Conservation (phyloP, 768 basidiomycete species). For the Naganishia onofrii region DNA sequence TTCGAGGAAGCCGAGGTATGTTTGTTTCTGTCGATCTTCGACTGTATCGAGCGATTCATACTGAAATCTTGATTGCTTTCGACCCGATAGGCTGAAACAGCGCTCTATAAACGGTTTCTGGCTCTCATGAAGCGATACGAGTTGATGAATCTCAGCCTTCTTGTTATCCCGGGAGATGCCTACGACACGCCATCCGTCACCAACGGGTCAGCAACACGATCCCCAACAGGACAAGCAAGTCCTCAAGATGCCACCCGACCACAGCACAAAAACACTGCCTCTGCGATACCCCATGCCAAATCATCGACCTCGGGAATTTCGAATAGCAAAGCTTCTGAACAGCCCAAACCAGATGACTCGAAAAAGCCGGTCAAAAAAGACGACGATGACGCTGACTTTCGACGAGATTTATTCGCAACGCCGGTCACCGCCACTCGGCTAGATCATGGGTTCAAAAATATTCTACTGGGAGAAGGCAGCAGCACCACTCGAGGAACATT, state of each 20-base stretch:
- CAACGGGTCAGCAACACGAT: not conserved
- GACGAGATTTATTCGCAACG: conserved; percentile 8
- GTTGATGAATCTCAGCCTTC: conserved; percentile 75
- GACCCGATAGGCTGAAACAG: conserved; percentile 65
- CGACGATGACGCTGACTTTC: conserved; percentile 13
- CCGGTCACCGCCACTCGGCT: conserved; percentile 19
- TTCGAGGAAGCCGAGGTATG: conserved; percentile 75
- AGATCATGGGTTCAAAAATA: not conserved
- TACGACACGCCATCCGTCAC: not conserved
- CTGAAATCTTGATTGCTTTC: not conserved
- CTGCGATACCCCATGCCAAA: not conserved
- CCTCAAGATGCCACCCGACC: not conserved
- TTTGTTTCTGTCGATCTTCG: too few relatives aligned
- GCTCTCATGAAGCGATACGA: conserved; percentile 75
- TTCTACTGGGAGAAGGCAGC: not conserved
- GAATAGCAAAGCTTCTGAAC: conserved; percentile 12
- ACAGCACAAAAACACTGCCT: not conserved
- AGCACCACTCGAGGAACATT: not conserved
- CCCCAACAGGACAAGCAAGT: not conserved
- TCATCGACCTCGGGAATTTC: not conserved
- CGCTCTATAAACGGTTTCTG: conserved; percentile 83
- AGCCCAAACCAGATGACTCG: not conserved
- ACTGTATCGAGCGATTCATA: not conserved
- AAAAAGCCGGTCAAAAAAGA: not conserved
- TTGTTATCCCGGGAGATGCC: conserved; percentile 57